These are phyloP conservation scores for Annulohypoxylon truncatum DNA, from an alignment of 2,329 filamentous ascomycete genomes.

Conservation along the genomic window DNA sequence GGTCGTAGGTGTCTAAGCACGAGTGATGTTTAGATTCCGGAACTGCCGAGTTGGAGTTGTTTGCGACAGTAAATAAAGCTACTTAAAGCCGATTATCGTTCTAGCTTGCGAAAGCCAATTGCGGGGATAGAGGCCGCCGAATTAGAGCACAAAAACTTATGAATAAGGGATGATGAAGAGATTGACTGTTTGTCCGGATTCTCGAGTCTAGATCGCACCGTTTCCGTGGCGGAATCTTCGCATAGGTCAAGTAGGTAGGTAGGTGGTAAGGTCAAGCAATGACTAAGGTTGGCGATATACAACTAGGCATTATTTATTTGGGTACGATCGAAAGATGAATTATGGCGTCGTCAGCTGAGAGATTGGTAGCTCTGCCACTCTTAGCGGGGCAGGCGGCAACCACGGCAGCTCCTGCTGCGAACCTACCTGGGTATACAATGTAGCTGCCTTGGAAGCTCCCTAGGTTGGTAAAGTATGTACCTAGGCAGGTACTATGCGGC, in stretches of 20 bases:
- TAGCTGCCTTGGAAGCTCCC: background rate
- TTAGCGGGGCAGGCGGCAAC: constrained; percentile 36
- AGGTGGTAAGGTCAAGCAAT: constrained; percentile 4
- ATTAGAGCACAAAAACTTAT: background rate
- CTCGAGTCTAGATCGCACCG: constrained; percentile 8
- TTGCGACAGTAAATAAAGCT: constrained; percentile 16
- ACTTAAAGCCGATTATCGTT: constrained; percentile 9
- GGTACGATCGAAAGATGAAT: constrained; percentile 26
- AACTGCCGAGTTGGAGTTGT: constrained; percentile 23
- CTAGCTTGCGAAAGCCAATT: constrained; percentile 26
- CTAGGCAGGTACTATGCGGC: background rate
- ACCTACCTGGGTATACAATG: background rate
- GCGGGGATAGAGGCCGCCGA: constrained; percentile 17
- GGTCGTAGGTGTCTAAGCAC: constrained; percentile 8
- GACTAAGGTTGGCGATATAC: constrained; percentile 20
- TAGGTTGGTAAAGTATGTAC: background rate
- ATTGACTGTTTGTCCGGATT: background rate
- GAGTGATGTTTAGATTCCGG: constrained; percentile 11
- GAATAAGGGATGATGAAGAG: background rate
- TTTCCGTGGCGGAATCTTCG: background rate
- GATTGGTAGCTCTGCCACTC: constrained; percentile 40
- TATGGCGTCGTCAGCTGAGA: constrained; percentile 42
- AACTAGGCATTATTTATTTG: constrained; percentile 5
- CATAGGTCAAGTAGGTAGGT: background rate
- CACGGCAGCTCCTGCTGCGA: constrained; percentile 19